Conservation (phyloP, 345 rosid species). For the Erucastrum elatum region DNA sequence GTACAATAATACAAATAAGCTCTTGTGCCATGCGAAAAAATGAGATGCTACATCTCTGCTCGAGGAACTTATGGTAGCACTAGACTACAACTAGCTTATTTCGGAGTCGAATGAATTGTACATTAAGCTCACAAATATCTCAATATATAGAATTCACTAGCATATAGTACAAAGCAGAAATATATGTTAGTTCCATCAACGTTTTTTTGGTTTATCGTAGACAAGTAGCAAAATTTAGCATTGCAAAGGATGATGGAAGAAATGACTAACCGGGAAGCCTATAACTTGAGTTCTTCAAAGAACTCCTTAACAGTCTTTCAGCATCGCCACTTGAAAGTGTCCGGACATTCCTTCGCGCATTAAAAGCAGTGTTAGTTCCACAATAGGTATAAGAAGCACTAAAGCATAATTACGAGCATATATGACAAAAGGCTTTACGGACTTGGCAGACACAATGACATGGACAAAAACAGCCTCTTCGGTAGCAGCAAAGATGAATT, state of each 20-base stretch:
- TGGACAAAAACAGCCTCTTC: conserved; percentile 93
- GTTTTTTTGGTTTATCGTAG: not conserved
- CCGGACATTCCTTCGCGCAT: conserved; percentile 70
- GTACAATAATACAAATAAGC: not conserved
- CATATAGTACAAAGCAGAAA: conserved; percentile 4
- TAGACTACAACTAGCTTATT: conserved; percentile 1
- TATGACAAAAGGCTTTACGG: conserved; percentile 42
- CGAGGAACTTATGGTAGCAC: conserved; percentile 9
- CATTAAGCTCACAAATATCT: not conserved
- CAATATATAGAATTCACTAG: not conserved
- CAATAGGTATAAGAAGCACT: conserved; percentile 15
- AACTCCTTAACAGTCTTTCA: conserved; percentile 60
- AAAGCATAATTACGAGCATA: conserved; percentile 13
- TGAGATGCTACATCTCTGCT: conserved; percentile 20
- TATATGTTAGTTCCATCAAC: not conserved
- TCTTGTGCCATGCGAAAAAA: conserved; percentile 1
- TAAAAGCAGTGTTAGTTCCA: conserved; percentile 27
- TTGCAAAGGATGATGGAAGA: conserved; percentile 15
- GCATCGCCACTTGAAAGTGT: conserved; percentile 75
- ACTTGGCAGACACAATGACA: conserved; percentile 89
- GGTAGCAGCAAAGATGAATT: conserved; percentile 93
- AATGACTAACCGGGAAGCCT: conserved; percentile 79
- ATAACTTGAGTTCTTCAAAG: conserved; percentile 56
- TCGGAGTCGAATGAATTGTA: not conserved
- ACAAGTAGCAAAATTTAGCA: conserved; percentile 22